These are phyloP conservation scores for Apophysomyces elegans DNA, from an alignment of 371 early-diverging fungal genomes.

Conservation along the genomic window DNA sequence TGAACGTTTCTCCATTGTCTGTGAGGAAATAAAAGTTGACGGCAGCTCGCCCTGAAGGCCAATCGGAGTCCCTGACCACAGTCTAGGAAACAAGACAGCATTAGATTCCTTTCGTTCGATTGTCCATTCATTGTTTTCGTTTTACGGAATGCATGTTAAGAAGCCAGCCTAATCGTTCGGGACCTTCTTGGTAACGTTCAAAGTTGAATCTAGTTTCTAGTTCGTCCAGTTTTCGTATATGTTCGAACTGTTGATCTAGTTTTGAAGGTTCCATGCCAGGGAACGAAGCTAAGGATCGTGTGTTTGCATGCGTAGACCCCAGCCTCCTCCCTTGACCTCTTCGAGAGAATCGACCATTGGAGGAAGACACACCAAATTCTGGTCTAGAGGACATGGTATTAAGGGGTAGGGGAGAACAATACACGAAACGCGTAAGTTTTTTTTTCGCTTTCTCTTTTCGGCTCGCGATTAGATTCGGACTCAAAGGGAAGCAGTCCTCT, in stretches of 20 bases:
- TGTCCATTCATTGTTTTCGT: not conserved
- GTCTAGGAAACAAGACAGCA: constrained; percentile 39
- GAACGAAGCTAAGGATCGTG: constrained; percentile 20
- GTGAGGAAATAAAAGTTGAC: constrained; percentile 93
- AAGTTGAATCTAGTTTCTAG: constrained; percentile 88
- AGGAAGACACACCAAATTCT: constrained; percentile 38
- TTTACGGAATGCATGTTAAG: constrained; percentile 91
- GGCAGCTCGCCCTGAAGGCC: constrained; percentile 75
- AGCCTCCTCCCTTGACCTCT: constrained; percentile 8
- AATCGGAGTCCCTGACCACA: constrained; percentile 62
- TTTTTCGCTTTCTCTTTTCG: constrained; percentile 12
- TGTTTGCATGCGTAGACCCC: constrained; percentile 31
- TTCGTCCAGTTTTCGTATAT: constrained; percentile 49
- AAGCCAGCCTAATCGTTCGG: constrained; percentile 89
- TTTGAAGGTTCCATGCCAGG: constrained; percentile 31
- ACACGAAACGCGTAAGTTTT: constrained; percentile 10
- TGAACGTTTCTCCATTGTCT: constrained; percentile 90
- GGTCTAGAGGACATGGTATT: constrained; percentile 26
- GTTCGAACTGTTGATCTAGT: constrained; percentile 49
- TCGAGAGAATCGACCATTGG: constrained; percentile 14
- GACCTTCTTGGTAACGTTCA: constrained; percentile 77
- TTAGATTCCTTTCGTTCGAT: not conserved
- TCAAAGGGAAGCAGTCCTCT: too few relatives aligned
- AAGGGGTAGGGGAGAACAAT: not conserved
- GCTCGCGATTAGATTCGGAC: not conserved